Percentiles rank a stretch among this genome's conserved stretches.
Evolutionary conservation across 768 basidiomycete genomes (phyloP).

Genomic region (Naematelia aurantialba): DNA sequence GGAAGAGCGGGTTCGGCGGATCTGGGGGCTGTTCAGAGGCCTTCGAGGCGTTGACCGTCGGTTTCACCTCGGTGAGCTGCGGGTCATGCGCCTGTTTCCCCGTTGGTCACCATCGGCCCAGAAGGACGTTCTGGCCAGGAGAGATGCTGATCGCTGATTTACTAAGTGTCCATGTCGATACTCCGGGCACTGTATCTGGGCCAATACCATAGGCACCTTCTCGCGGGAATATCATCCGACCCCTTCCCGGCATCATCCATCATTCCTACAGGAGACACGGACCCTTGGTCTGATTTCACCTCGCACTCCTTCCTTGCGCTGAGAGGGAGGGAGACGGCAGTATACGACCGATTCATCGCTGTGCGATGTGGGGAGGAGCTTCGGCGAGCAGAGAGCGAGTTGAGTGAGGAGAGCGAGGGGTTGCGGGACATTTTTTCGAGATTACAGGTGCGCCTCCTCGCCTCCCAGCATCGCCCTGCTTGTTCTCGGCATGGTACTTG

Average conservation of each 20-base stretch:
- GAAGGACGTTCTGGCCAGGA: background rate
- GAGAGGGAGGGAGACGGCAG: conserved; percentile 30
- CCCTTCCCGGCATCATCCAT: conserved; percentile 32
- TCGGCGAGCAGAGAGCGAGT: conserved; percentile 28
- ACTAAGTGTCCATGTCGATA: conserved; percentile 28
- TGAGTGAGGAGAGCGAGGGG: conserved; percentile 31
- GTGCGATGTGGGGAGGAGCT: conserved; percentile 33
- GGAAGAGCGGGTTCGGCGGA: conserved; percentile 32
- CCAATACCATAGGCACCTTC: conserved; percentile 13
- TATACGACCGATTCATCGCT: conserved; percentile 42
- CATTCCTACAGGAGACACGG: background rate
- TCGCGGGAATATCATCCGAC: conserved; percentile 23
- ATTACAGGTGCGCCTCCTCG: conserved; percentile 41
- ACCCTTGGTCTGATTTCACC: background rate
- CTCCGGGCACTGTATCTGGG: conserved; percentile 22
- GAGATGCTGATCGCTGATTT: background rate
- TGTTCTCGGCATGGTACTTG: background rate
- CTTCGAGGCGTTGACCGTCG: conserved; percentile 30
- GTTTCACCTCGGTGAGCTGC: conserved; percentile 33
- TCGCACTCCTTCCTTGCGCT: conserved; percentile 14
- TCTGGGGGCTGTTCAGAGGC: conserved; percentile 35
- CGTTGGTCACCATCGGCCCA: too few relatives aligned
- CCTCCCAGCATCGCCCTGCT: background rate
- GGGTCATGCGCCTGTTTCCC: background rate
- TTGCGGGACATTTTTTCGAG: conserved; percentile 27